A percentile compares a stretch with the other conserved stretches of the same genome.
Evolutionary conservation across 2,329 filamentous ascomycete genomes (phyloP).

Genomic region (Diaporthe nobilis): DNA sequence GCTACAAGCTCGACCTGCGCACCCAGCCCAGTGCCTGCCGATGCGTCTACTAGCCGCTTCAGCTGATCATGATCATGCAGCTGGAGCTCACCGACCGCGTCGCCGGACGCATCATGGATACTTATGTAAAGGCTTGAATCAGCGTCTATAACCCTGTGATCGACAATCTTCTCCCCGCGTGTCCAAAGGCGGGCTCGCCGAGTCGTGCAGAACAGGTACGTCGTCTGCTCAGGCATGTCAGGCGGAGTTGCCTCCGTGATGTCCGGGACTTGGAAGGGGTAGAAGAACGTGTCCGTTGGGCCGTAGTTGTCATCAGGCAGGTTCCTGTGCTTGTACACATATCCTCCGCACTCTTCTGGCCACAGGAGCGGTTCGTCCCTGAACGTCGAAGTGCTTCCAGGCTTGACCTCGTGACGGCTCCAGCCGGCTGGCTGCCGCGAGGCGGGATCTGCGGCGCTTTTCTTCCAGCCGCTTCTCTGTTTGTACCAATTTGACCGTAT

Average conservation of each 20-base stretch:
- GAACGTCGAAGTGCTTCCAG: neutral
- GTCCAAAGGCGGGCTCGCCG: neutral
- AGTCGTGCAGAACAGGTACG: neutral
- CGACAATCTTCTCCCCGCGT: neutral
- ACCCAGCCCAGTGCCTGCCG: neutral
- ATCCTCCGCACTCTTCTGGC: conserved; percentile 1
- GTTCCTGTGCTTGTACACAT: neutral
- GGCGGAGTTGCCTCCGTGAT: neutral
- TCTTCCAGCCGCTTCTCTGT: neutral
- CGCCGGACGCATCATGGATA: neutral
- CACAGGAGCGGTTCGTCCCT: neutral
- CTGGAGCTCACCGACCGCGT: neutral
- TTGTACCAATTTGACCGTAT: conserved; percentile 7
- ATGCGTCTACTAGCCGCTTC: neutral
- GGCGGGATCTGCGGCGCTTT: neutral
- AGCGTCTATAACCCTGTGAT: neutral
- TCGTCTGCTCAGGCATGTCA: conserved; percentile 1
- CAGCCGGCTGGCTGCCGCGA: neutral
- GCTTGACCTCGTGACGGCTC: neutral
- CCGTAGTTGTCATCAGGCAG: neutral
- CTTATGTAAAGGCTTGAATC: neutral
- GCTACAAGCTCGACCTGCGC: neutral
- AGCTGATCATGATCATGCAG: neutral
- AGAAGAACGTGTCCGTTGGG: neutral
- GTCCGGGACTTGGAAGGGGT: neutral